Conservation (phyloP, 345 rosid genomes). For the Mercurialis annua region DNA sequence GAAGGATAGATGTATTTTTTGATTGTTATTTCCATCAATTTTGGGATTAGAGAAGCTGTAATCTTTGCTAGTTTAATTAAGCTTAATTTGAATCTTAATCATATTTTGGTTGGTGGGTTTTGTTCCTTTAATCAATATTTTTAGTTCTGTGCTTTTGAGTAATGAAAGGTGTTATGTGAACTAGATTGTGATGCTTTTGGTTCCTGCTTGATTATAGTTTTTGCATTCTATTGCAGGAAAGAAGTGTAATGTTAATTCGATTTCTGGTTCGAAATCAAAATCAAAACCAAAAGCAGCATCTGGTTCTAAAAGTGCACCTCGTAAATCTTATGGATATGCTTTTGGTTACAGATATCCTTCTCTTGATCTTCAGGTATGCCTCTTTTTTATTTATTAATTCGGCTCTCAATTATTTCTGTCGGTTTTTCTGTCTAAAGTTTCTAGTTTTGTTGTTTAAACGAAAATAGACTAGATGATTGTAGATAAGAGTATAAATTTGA, state of each 20-base stretch:
- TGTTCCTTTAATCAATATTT: neutral
- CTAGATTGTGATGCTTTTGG: neutral
- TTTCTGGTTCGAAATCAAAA: constrained; percentile 20
- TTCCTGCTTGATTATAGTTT: neutral
- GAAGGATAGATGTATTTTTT: neutral
- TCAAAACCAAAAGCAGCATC: constrained; percentile 33
- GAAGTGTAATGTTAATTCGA: constrained; percentile 26
- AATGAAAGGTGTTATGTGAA: neutral
- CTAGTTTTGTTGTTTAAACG: too few species aligned
- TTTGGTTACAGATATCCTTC: constrained; percentile 51
- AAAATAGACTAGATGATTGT: too few species aligned
- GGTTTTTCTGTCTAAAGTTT: neutral
- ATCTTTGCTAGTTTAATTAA: too few species aligned
- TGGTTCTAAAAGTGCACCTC: constrained; percentile 38
- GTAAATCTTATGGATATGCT: constrained; percentile 33
- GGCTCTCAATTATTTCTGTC: neutral
- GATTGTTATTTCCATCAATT: neutral
- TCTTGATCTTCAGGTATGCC: constrained; percentile 40
- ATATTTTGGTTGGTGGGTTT: neutral
- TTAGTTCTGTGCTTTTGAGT: neutral
- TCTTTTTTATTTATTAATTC: neutral
- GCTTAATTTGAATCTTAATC: neutral
- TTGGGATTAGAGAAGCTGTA: too few species aligned
- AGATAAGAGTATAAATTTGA: too few species aligned
- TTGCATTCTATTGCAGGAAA: constrained; percentile 41